These are phyloP conservation scores for Pseudocercospora fuligena DNA, from an alignment of 2,329 filamentous ascomycete species.

Conservation along the genomic window DNA sequence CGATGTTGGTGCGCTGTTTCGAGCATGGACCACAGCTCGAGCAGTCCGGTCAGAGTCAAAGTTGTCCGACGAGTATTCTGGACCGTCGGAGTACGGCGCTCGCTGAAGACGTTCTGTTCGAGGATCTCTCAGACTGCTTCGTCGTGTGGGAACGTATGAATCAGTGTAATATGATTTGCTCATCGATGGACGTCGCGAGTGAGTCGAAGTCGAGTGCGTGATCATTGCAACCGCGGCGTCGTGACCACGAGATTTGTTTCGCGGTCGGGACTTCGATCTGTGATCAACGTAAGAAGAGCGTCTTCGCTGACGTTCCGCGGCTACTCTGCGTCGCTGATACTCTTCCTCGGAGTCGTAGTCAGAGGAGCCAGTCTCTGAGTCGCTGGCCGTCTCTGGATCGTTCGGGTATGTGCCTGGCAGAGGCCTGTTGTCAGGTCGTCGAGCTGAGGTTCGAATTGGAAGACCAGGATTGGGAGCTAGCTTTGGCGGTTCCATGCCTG, in stretches of 20 bases:
- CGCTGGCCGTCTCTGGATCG: conserved; percentile 13
- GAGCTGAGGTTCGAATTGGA: conserved; percentile 19
- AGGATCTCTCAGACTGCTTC: conserved; percentile 6
- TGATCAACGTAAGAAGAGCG: conserved; percentile 11
- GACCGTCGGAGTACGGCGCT: conserved; percentile 25
- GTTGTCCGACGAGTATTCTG: conserved; percentile 32
- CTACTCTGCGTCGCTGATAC: conserved; percentile 16
- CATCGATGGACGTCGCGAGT: conserved; percentile 3
- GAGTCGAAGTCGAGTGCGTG: background rate
- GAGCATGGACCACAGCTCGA: conserved; percentile 28
- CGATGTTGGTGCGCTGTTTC: conserved; percentile 24
- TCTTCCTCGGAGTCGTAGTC: conserved; percentile 33
- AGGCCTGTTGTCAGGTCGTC: conserved; percentile 13
- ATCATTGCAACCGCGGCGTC: background rate
- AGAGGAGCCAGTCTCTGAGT: conserved; percentile 20
- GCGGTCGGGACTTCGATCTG: conserved; percentile 21
- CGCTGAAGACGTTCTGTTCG: background rate
- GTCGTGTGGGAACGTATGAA: background rate
- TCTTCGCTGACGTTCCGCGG: conserved; percentile 7
- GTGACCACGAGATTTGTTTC: conserved; percentile 6
- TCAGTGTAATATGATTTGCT: conserved; percentile 11
- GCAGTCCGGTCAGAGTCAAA: conserved; percentile 35
- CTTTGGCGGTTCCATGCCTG: conserved; percentile 27
- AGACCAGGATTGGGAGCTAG: conserved; percentile 15
- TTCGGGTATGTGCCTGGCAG: conserved; percentile 2